A percentile compares a stretch with the other conserved stretches of the same genome.
Conservation (phyloP, 805 yeast species). For the Candida insectorum region DNA sequence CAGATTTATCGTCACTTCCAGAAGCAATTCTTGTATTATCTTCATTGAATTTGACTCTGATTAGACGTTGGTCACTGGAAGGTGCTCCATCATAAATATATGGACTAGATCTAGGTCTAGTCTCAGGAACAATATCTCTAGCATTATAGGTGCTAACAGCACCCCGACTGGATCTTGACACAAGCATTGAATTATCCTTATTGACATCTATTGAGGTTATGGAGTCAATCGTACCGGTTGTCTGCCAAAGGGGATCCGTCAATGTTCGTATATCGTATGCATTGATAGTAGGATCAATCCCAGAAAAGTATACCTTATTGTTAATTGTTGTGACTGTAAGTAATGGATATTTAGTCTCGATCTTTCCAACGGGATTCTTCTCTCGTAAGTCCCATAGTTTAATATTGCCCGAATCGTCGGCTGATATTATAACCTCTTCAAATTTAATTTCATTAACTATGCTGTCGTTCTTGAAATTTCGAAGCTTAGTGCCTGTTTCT, state of each 20-base stretch:
- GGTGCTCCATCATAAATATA: constrained; percentile 56
- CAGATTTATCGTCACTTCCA: constrained; percentile 61
- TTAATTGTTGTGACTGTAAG: constrained; percentile 40
- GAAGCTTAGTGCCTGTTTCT: constrained; percentile 49
- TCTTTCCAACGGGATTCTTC: constrained; percentile 37
- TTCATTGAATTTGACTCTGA: constrained; percentile 47
- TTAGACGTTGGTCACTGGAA: constrained; percentile 47
- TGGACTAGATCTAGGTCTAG: constrained; percentile 40
- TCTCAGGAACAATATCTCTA: constrained; percentile 37
- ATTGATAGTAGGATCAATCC: constrained; percentile 62
- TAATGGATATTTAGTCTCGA: constrained; percentile 56
- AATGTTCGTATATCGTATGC: constrained; percentile 56
- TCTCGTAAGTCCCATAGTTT: constrained; percentile 64
- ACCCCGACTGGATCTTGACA: constrained; percentile 57
- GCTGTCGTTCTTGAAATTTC: constrained; percentile 39
- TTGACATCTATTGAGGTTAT: constrained; percentile 56
- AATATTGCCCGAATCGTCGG: constrained; percentile 62
- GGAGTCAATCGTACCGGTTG: constrained; percentile 41
- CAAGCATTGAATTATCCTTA: constrained; percentile 41
- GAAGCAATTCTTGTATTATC: constrained; percentile 42
- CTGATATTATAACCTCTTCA: constrained; percentile 41
- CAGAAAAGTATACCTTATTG: constrained; percentile 50
- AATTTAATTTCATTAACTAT: constrained; percentile 55
- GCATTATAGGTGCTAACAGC: constrained; percentile 57
- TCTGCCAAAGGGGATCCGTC: constrained; percentile 44